phyloP scores from a whole-genome alignment of 1,139 yeast species.

The Candida tropicalis region DNA sequence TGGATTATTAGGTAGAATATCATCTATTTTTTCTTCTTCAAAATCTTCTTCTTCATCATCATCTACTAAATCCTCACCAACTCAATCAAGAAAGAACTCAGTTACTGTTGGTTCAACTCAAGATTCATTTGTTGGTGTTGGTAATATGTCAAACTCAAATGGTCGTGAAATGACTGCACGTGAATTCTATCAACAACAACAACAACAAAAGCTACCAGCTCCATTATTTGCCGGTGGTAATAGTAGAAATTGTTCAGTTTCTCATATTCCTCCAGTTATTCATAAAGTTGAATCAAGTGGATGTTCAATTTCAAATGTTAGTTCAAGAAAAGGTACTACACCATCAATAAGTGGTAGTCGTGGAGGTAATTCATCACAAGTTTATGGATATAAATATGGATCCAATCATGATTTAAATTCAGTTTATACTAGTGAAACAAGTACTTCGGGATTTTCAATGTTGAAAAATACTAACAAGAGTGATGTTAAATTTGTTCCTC shows the following conservation, averaged over 20 bases:
- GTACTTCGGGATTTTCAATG: slow-evolving; percentile 40
- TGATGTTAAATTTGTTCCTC: slow-evolving; percentile 20
- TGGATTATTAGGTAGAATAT: slow-evolving; percentile 31
- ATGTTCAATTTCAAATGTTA: background rate
- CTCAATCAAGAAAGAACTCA: slow-evolving; percentile 10
- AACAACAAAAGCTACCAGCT: slow-evolving; percentile 5
- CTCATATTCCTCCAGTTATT: slow-evolving; percentile 9
- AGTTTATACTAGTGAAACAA: slow-evolving; percentile 30
- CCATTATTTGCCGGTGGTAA: slow-evolving; percentile 11
- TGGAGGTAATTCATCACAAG: background rate
- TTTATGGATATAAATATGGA: slow-evolving; percentile 15
- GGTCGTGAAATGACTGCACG: slow-evolving; percentile 4
- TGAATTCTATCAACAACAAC: slow-evolving; percentile 2
- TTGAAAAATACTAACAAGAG: slow-evolving; percentile 23
- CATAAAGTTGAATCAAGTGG: slow-evolving; percentile 9
- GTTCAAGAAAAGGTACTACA: background rate
- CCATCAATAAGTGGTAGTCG: background rate
- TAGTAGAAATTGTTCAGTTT: background rate
- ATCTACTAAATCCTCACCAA: slow-evolving; percentile 4
- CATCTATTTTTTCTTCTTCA: slow-evolving; percentile 25
- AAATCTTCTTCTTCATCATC: slow-evolving; percentile 16
- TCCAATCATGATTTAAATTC: slow-evolving; percentile 29
- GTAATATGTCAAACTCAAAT: slow-evolving; percentile 1
- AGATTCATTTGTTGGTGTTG: too few species aligned
- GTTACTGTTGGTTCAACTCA: slow-evolving; percentile 14